A percentile compares a stretch with the other conserved stretches of the same genome.
Evolutionary conservation across 2,329 filamentous ascomycete species (phyloP).

Genomic region (Ophiobolus disseminans): DNA sequence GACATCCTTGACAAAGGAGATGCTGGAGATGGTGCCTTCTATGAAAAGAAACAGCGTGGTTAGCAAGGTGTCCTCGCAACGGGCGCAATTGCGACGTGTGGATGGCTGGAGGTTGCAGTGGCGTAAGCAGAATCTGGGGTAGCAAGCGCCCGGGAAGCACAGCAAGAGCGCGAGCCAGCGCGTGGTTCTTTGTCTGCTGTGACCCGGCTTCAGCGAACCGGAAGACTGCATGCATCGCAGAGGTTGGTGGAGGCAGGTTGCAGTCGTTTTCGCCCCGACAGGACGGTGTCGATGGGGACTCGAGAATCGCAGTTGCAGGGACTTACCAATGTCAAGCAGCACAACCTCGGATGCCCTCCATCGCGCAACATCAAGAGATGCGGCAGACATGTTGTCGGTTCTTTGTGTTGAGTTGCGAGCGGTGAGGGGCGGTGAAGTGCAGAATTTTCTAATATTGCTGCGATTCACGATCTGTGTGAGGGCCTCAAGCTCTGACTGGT

Average conservation of each 20-base stretch:
- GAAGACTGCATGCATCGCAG: conserved; percentile 21
- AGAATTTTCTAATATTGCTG: conserved; percentile 30
- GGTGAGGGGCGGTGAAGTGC: conserved; percentile 45
- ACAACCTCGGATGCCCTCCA: conserved; percentile 55
- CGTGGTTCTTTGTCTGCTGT: conserved; percentile 23
- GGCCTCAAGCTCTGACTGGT: conserved; percentile 37
- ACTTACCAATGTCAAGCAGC: conserved; percentile 67
- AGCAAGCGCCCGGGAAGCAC: conserved; percentile 22
- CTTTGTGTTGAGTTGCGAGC: conserved; percentile 31
- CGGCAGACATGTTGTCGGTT: conserved; percentile 35
- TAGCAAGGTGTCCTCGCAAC: conserved; percentile 30
- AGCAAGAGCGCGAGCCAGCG: conserved; percentile 22
- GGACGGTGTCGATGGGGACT: conserved; percentile 15
- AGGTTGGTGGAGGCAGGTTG: conserved; percentile 26
- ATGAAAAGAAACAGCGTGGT: conserved; percentile 29
- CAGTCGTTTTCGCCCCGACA: conserved; percentile 20
- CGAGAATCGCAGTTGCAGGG: conserved; percentile 19
- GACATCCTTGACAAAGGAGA: conserved; percentile 83
- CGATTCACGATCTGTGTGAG: conserved; percentile 27
- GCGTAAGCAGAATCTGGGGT: conserved; percentile 41
- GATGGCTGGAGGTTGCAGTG: conserved; percentile 32
- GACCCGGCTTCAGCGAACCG: conserved; percentile 21
- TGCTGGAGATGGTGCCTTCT: conserved; percentile 85
- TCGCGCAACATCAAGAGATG: conserved; percentile 35
- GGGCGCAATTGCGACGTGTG: conserved; percentile 21